Percentiles rank a stretch among this genome's conserved stretches.
These are phyloP conservation scores for Nadsonia commutata DNA, from an alignment of 1,139 yeast genomes.

Conservation along the genomic window DNA sequence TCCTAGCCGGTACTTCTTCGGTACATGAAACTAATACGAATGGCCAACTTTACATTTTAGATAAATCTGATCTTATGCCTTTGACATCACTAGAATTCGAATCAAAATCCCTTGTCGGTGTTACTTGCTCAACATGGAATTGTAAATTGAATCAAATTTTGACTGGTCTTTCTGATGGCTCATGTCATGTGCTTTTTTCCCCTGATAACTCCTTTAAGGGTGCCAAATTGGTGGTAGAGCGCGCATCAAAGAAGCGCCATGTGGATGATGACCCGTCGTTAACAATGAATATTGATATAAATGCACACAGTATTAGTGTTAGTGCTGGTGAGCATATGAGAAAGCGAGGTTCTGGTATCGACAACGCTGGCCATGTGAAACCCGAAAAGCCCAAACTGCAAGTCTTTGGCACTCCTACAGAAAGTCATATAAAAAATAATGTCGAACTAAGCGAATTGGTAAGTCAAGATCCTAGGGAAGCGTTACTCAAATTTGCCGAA, in stretches of 20 bases:
- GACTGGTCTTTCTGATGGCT: slow-evolving; percentile 23
- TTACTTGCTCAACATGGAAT: slow-evolving; percentile 22
- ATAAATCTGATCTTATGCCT: slow-evolving; percentile 16
- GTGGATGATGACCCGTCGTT: slow-evolving; percentile 22
- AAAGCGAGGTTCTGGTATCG: slow-evolving; percentile 7
- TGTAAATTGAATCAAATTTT: slow-evolving; percentile 22
- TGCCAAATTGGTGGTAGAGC: slow-evolving; percentile 21
- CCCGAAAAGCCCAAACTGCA: slow-evolving; percentile 7
- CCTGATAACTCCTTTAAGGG: slow-evolving; percentile 24
- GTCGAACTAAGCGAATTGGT: slow-evolving; percentile 12
- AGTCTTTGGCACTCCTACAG: slow-evolving; percentile 17
- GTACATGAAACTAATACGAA: slow-evolving; percentile 3
- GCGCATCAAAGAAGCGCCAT: slow-evolving; percentile 23
- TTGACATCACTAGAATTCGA: neutral
- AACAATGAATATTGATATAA: slow-evolving; percentile 17
- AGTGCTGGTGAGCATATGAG: slow-evolving; percentile 10
- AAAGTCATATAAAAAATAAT: slow-evolving; percentile 13
- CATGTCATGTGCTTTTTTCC: slow-evolving; percentile 21
- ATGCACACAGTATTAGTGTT: slow-evolving; percentile 17
- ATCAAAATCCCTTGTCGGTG: slow-evolving; percentile 3
- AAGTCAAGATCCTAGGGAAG: slow-evolving; percentile 26
- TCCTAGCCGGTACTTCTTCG: slow-evolving; percentile 16
- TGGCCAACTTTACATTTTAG: slow-evolving; percentile 21
- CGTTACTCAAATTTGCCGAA: slow-evolving; percentile 23
- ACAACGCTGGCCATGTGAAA: slow-evolving; percentile 5